phyloP scores from a whole-genome alignment of 257 asterid species.

The Agastache rugosa region DNA sequence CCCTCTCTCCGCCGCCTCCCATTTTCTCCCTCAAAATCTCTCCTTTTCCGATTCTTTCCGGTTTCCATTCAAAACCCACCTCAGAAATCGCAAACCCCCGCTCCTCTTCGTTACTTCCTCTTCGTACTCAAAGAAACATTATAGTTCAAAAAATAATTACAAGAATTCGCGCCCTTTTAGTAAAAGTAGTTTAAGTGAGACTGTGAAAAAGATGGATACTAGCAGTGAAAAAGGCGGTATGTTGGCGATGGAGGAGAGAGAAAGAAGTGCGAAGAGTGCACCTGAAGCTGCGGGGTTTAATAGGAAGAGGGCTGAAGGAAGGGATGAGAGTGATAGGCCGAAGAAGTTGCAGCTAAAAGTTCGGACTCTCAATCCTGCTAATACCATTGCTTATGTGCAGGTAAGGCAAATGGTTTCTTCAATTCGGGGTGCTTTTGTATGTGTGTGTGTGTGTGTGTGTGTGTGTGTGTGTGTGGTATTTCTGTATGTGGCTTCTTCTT shows the following conservation, averaged over 20 bases:
- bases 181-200: conserved; percentile 43
- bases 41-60: conserved; percentile 42
- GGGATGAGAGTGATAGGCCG: conserved; percentile 58
- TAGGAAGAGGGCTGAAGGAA: conserved; percentile 85
- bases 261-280: conserved; percentile 24
- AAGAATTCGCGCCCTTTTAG: conserved; percentile 50
- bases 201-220: conserved; percentile 38
- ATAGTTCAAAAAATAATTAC: conserved; percentile 12
- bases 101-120: conserved; percentile 46
- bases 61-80: conserved; percentile 28
- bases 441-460: too few relatives aligned
- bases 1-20: conserved; percentile 48
- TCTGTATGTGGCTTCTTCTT: background rate
- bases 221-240: conserved; percentile 44
- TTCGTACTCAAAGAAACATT: conserved; percentile 49
- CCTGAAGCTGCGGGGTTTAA: conserved; percentile 62
- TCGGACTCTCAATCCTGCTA: conserved; percentile 79
- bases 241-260: conserved; percentile 54
- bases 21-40: conserved; percentile 32
- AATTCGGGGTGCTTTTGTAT: background rate
- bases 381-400: conserved; percentile 83
- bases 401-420: conserved; percentile 35
- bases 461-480: too few relatives aligned
- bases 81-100: conserved; percentile 36
- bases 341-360: conserved; percentile 75